Evolutionary conservation across 495 filamentous ascomycete species (phyloP).

Genomic region (Aspergillus haitiensis): DNA sequence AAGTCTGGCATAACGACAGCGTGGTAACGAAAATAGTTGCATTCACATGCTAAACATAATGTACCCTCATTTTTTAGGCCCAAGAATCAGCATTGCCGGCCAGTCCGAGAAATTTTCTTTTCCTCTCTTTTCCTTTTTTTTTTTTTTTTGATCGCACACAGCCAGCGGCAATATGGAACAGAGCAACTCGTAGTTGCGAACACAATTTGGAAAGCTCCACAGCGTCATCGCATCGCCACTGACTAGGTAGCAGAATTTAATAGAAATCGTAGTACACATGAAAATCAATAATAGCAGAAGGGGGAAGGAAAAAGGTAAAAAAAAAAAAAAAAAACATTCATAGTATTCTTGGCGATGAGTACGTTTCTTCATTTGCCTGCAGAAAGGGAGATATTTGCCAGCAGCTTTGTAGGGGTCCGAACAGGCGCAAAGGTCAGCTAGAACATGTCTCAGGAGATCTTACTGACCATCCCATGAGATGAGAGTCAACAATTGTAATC

Average conservation of each 20-base stretch:
- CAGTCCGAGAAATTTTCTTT: too few species aligned
- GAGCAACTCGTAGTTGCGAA: slow-evolving; percentile 5
- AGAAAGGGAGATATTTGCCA: slow-evolving; percentile 14
- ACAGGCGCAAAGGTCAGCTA: slow-evolving; percentile 16
- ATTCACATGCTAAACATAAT: slow-evolving; percentile 12
- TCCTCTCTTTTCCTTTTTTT: too few species aligned
- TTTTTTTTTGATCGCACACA: neutral
- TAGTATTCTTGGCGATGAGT: slow-evolving; percentile 18
- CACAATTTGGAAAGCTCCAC: slow-evolving; percentile 9
- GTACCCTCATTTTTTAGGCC: slow-evolving; percentile 21
- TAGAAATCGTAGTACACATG: slow-evolving; percentile 3
- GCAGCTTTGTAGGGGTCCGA: slow-evolving; percentile 16
- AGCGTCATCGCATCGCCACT: slow-evolving; percentile 19
- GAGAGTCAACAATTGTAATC: slow-evolving; percentile 12
- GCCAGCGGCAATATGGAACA: slow-evolving; percentile 1
- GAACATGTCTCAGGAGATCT: slow-evolving; percentile 17
- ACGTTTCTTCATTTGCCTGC: slow-evolving; percentile 15
- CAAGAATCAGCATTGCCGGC: slow-evolving; percentile 20
- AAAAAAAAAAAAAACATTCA: slow-evolving; percentile 14
- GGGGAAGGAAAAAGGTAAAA: slow-evolving; percentile 4
- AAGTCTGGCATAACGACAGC: neutral
- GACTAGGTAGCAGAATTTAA: slow-evolving; percentile 10
- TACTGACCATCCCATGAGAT: slow-evolving; percentile 15
- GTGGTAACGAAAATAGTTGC: slow-evolving; percentile 20
- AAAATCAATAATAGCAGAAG: slow-evolving; percentile 13